These are phyloP conservation scores for Amanita exitialis DNA, from an alignment of 768 basidiomycete species.

Conservation along the genomic window DNA sequence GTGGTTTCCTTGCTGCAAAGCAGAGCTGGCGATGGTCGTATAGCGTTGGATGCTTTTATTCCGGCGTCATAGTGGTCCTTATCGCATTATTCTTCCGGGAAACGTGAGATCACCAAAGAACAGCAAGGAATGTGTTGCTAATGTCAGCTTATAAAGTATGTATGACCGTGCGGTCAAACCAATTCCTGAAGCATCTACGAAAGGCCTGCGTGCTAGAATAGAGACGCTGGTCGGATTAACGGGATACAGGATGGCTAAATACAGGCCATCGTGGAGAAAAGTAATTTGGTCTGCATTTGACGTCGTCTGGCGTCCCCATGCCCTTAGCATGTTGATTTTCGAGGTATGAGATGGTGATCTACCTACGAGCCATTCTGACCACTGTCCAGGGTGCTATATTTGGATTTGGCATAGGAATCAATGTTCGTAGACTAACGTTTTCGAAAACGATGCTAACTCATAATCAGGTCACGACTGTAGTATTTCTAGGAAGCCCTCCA, in stretches of 20 bases:
- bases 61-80: conserved; percentile 39
- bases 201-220: conserved; percentile 38
- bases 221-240: conserved; percentile 58
- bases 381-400: conserved; percentile 39
- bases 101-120: conserved; percentile 31
- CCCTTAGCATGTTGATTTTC: conserved; percentile 39
- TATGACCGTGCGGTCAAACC: conserved; percentile 51
- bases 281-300: conserved; percentile 34
- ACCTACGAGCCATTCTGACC: neutral
- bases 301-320: conserved; percentile 55
- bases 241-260: conserved; percentile 45
- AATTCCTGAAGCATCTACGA: conserved; percentile 30
- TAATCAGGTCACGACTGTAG: conserved; percentile 49
- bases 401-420: conserved; percentile 57
- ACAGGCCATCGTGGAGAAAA: conserved; percentile 40
- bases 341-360: conserved; percentile 24
- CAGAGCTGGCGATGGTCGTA: conserved; percentile 59
- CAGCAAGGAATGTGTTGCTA: conserved; percentile 2
- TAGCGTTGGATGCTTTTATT: conserved; percentile 54
- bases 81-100: conserved; percentile 57
- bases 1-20: conserved; percentile 58
- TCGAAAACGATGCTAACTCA: neutral
- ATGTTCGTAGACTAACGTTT: conserved; percentile 21
- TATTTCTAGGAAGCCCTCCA: conserved; percentile 47
- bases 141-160: conserved; percentile 27